Evolutionary conservation across 306 rosid genomes (phyloP), one percentile per base, ranked within the genome.

Genomic region (Hippophae rhamnoides): DNA sequence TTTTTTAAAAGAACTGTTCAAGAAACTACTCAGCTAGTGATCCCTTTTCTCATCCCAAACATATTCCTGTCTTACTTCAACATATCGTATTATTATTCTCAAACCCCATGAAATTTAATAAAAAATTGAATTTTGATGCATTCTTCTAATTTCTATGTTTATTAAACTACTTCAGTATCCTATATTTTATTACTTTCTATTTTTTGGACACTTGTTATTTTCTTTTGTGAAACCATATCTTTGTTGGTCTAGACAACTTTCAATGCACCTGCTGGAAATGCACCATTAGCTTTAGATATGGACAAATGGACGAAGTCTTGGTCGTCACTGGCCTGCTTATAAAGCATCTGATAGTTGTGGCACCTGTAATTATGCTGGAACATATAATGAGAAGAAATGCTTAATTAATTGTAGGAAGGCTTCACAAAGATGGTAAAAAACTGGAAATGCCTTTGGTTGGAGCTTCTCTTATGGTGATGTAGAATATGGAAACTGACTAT

Each of bases 311-410:
- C 81, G 78, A 69, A 84, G 73, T 66, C 64, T 93, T 1, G 97
- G 99, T 9, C 97, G 95, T 54, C 67, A 82, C 83, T 93, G 99
- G 99, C 97, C 99, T 61, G 93, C 95, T 52, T 93, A 93, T 71
- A 93, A 78, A 75, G 95, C 95, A 63, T 61, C 88, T 9, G 99
- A 97, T 68, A 70, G 82, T 51, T 93, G 99, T 70, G 78, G 54
- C 14, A 45, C 65, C 74, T 88, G 99, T 69, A 56, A 80, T 60
- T 86, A 93, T 61, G 77, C 94, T 2, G 99, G 95, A 69, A 93
- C 84, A 14, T 88, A 67, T 31, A 42, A 47, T 54, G 97, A 88
- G 78, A 86, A 82, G 69, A 93, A 93, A 69, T 93, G 97, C 47
- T 51, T 14, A 46, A 73, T 77, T 44, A 84, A 89, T 65, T 88